Conservation (phyloP, 768 basidiomycete genomes). For the Lanmaoa rubissima region DNA sequence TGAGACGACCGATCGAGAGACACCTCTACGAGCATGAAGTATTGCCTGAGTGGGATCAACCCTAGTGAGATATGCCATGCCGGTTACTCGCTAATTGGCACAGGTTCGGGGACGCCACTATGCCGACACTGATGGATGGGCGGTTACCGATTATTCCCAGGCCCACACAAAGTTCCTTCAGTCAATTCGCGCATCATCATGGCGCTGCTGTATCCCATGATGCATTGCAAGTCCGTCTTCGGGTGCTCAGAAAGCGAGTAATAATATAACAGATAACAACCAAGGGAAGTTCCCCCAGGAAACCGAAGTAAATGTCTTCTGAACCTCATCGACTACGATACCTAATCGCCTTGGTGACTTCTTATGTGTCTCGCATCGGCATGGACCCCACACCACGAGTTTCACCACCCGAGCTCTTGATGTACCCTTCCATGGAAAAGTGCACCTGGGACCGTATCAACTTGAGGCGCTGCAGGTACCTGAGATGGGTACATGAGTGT, state of each 20-base stretch:
- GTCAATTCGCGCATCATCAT: too few relatives aligned
- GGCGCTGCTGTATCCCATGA: too few relatives aligned
- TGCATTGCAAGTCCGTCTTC: not conserved
- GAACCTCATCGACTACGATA: not conserved
- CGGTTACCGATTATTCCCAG: not conserved
- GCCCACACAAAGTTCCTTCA: not conserved
- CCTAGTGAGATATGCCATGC: not conserved
- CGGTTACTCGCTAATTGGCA: not conserved
- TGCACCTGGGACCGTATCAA: not conserved
- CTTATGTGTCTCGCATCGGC: not conserved
- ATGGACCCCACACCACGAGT: not conserved
- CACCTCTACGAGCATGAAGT: not conserved
- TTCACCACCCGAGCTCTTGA: slow-evolving; percentile 7
- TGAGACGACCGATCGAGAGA: not conserved
- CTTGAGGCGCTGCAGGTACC: not conserved
- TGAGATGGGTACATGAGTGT: not conserved
- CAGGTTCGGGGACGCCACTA: not conserved
- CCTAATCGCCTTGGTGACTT: not conserved
- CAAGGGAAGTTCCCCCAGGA: not conserved
- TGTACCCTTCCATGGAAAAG: slow-evolving; percentile 10
- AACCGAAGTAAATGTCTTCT: not conserved
- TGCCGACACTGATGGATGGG: too few relatives aligned
- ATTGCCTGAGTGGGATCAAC: not conserved
- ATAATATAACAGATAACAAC: not conserved
- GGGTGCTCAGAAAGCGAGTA: not conserved